Conservation (phyloP, 495 filamentous ascomycete species). For the Thozetella sp. region DNA sequence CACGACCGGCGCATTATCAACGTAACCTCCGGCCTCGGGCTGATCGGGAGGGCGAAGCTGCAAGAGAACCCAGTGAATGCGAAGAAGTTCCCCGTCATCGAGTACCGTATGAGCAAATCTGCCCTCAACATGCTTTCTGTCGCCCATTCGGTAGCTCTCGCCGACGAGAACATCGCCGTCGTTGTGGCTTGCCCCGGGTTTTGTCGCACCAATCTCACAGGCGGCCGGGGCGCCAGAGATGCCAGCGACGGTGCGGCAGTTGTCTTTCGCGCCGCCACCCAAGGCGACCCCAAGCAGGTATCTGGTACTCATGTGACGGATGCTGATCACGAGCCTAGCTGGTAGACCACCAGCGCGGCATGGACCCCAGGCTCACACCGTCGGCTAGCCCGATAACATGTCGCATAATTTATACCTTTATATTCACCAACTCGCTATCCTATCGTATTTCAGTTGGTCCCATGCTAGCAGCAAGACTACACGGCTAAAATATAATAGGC, state of each 20-base stretch:
- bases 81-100: constrained; percentile 6
- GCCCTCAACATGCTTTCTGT: constrained; percentile 24
- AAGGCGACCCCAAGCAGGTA: constrained; percentile 3
- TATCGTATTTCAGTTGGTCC: too few relatives aligned
- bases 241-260: constrained; percentile 10
- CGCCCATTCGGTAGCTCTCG: constrained; percentile 6
- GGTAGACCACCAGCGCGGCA: too few relatives aligned
- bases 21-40: constrained; percentile 30
- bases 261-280: constrained; percentile 5
- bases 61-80: constrained; percentile 9
- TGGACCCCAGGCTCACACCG: too few relatives aligned
- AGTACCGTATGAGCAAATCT: constrained; percentile 19
- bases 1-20: constrained; percentile 9
- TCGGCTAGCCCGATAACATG: too few relatives aligned
- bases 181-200: constrained; percentile 17
- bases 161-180: constrained; percentile 11
- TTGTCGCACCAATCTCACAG: constrained; percentile 19
- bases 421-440: too few relatives aligned
- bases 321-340: neutral
- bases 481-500: too few relatives aligned
- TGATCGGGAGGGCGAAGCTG: constrained; percentile 22
- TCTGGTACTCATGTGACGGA: constrained; percentile 3
- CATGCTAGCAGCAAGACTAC: too few relatives aligned
- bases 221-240: constrained; percentile 7
- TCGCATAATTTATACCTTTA: too few relatives aligned